Base-by-base conservation (phyloP, 768 basidiomycete species). In the Boletus sp. region DNA sequence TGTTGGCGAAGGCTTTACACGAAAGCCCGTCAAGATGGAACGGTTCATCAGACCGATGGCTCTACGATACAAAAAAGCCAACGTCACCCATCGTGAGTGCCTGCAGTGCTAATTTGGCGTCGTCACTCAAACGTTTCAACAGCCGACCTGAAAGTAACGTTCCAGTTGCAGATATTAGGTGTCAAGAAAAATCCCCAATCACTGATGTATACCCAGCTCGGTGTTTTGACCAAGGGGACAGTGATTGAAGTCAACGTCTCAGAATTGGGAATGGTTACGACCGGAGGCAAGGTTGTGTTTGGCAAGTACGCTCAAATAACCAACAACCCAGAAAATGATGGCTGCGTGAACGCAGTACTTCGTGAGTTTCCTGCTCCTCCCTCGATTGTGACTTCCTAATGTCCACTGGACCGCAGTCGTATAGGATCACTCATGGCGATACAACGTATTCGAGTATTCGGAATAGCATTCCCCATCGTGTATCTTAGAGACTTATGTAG, bases 161-260 rank as follows among this genome's bases (percentile, higher is more conserved):
- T 99, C 84, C 97, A 99, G 72, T 80, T 99, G 5, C 94, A 96
- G 63, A 98, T 99, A 62, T 78, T 99, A 44, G 92, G 92, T 45
- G 97, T 99, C 55, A 99, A 99, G 82, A 98, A 98, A 80, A 99
- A 99, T 68, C 97, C 97, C 28, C 97, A 98, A 71, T 97, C 94
- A 18, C 96, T 97, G 0, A 95, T 95, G 90, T 95, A 94, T 69
- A 94, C 94, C 0, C 92, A 94, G 67, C 84, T 95, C 40, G 96
- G 96, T 50, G 97, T 99, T 37, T 83, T 99, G 76, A 98, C 97
- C 5, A 98, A 98, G 73, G 97, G 97, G 48, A 99, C 97, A 1
- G 87, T 99, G 62, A 89, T 99, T 54, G 97, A 99, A 71, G 96
- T 98, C 65, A 98, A 99, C 66, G 94, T 97, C n/a, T 96, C 94